Base-by-base conservation (phyloP, 2,329 filamentous ascomycete genomes). In the Aspergillus niger region DNA sequence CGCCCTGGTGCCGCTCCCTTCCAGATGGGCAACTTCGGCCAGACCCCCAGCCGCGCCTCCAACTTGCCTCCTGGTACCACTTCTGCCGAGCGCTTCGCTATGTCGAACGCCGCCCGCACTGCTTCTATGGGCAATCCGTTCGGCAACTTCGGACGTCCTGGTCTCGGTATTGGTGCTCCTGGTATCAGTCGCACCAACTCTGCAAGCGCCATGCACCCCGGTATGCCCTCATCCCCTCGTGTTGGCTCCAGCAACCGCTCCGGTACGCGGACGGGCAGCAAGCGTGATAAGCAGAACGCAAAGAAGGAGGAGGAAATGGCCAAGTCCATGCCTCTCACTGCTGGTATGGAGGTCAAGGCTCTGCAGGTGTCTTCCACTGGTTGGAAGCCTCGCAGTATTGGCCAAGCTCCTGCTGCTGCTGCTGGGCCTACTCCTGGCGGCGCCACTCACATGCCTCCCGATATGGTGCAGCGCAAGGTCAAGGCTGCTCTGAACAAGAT, bases 401-500 rank as follows among this genome's bases (percentile, higher is more conserved):
- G 80, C 55, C 76, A 81, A 41, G 63, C 78, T 10, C 28, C 28
- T 47, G n/a, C 59, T 26, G 74, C 77, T 60, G 74, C 77, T 59
- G 72, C 79, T 62, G 78, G 82, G 58, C 78, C 81, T 65, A 75
- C 81, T 61, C 77, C 80, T 67, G 81, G 80, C 63, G 80, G 79
- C 58, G 81, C 82, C 8, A 81, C 81, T 54, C 84, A 91, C 70
- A 86, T 98, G 80, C 87, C 96, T 66, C 94, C 95, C 24, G 91
- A 94, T 70, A 87, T 95, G 83, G 95, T 99, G 60, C 95, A 99
- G 82, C 89, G 94, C 69, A 99, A 99, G 88, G 95, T 99, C 76
- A 99, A 99, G 88, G 90, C 92, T 65, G 91, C 91, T 63, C 83
- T 99, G 71, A 99, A 99, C 88, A 99, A 99, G 89, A 98, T 99